Base-by-base conservation (phyloP, 768 basidiomycete species). In the Amanita jacksonii region DNA sequence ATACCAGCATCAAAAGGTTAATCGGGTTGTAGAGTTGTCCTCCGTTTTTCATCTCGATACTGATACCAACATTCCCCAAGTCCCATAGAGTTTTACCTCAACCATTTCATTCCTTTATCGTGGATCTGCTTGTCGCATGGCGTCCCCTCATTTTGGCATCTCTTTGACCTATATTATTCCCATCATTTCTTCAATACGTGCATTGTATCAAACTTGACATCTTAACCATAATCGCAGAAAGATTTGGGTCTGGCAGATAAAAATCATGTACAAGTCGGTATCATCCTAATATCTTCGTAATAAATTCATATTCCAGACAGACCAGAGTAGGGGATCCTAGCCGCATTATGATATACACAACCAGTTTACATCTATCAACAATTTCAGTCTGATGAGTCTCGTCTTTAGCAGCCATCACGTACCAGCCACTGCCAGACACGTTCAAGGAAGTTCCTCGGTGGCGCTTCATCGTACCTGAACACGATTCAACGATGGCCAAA, bases 391-490 rank as follows among this genome's bases (percentile, higher is more conserved):
- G 8, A 10, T 33, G 5, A 13, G 23, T 20, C 25, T 16, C 15
- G 7, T 13, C 9, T 19, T n/a, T 6, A 32, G 9, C 12, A 18
- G 18, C 57, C n/a, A 51, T 58, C 53, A 65, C 82, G 66, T 49
- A 91, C 84, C 60, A 92, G 62, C 81, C 81, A 85, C 47, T 61
- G 63, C 88, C 89, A 91, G 62, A 89, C 70, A 20, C 76, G 76
- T 45, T 85, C 85, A 2, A 63, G 0, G 53, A 63, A 74, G 57
- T 83, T 90, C 53, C 50, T 76, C 2, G 90, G 85, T 10, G 79
- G 77, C 5, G 73, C 73, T 15, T 88, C 83, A 34, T 88, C 84
- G 53, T 73, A 74, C 4, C 73, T 74, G 34, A 34, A 32, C 8
- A 25, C 37, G 15, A 7, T 41, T 46, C 13, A 44, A 42, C 13